A percentile compares a stretch with the other conserved stretches of the same genome.
Conservation (phyloP, 345 rosid species). For the Syzygium aromaticum region DNA sequence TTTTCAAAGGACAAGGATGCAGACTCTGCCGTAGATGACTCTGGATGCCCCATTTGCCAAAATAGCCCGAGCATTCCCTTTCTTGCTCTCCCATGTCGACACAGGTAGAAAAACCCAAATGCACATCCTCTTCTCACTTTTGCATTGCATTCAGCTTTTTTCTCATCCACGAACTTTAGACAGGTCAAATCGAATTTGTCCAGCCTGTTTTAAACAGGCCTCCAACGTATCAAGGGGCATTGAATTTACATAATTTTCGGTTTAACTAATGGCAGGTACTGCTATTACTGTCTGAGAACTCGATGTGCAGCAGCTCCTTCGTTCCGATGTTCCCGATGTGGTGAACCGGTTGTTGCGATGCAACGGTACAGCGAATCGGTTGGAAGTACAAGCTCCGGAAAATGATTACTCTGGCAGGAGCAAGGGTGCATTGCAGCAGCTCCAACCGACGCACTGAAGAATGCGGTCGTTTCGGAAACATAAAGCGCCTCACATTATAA, state of each 20-base stretch:
- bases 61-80: constrained; percentile 73
- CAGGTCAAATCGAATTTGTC: not conserved
- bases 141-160: not conserved
- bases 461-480: not conserved
- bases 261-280: constrained; percentile 57
- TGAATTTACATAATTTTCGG: not conserved
- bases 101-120: constrained; percentile 44
- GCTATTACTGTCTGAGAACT: constrained; percentile 86
- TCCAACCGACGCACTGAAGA: not conserved
- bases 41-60: constrained; percentile 76
- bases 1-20: constrained; percentile 79
- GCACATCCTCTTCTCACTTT: not conserved
- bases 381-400: not conserved
- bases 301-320: constrained; percentile 74
- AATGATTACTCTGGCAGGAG: not conserved
- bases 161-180: not conserved
- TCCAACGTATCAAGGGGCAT: not conserved
- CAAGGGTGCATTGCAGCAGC: not conserved
- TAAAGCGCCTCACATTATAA: not conserved
- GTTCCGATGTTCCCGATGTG: constrained; percentile 69
- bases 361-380: constrained; percentile 28
- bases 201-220: not conserved
- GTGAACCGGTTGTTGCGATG: constrained; percentile 76
- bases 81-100: constrained; percentile 89
- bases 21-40: constrained; percentile 41